Evolutionary conservation across 805 yeast species (phyloP), one percentile per base, ranked within the genome.

Genomic region (Kazachstania africana): DNA sequence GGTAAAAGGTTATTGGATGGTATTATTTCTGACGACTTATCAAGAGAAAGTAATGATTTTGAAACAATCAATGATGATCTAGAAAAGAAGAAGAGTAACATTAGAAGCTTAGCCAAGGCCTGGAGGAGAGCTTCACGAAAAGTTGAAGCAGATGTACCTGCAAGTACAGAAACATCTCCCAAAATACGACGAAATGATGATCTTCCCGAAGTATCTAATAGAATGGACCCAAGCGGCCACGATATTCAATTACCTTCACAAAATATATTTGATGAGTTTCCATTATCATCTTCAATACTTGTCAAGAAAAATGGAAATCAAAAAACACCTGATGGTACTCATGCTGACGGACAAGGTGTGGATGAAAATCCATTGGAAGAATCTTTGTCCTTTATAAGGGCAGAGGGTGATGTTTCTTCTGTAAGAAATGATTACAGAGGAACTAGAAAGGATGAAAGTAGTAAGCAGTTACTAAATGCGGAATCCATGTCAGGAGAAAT

Each of bases 1-100:
- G 21, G 31, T 12, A 39, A 37, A n/a, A 32, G 37, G 13, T 24
- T 38, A 12, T 33, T 43, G 21, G 46, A 44, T 16, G 40, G 36
- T 12, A 29, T 43, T n/a, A 20, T 45, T 16, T 31, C 32, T 23
- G 40, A 41, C 16, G 42, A 36, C 24, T 29, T 38, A 6, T 36
- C 43, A 15, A 35, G 33, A 8, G 20, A 9, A n/a, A 26, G n/a
- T 5, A 27, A 27, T 18, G 16, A 14, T 16, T n/a, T 6, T 10
- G 15, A 24, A 24, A 6, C 14, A 24, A 4, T 18, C 8, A 17
- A 16, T 16, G n/a, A 16, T 8, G 32, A 24, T 14, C n/a, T 25
- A 18, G 24, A 19, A 16, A 8, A 16, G 16, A 16, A 16, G 15
- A 20, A 8, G n/a, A 22, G 16, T 19, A 18, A 10, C 23, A 16